These are phyloP conservation scores for Metarhizium rileyi DNA, from an alignment of 2,329 filamentous ascomycete species.

Conservation along the genomic window DNA sequence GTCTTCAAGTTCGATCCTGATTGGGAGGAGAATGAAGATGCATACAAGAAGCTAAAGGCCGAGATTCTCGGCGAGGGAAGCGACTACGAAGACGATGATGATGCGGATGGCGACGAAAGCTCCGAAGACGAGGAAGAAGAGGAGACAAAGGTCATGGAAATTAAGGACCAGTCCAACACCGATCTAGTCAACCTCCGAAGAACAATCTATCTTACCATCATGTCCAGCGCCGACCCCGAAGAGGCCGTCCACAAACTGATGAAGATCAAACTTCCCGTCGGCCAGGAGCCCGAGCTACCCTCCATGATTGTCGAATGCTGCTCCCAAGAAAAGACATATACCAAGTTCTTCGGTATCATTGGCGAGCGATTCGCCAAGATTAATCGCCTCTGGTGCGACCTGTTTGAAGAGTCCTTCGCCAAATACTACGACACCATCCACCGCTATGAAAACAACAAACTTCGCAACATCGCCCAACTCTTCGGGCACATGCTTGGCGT, in stretches of 20 bases:
- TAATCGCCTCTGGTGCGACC: constrained; percentile 85
- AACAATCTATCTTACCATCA: constrained; percentile 95
- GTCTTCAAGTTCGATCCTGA: constrained; percentile 91
- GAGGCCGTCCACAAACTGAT: constrained; percentile 97
- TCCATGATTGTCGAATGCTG: constrained; percentile 98
- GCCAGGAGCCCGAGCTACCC: constrained; percentile 80
- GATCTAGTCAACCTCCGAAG: constrained; percentile 87
- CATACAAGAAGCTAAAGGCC: constrained; percentile 82
- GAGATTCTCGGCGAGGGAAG: constrained; percentile 94
- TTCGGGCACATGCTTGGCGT: constrained; percentile 86
- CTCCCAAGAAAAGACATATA: constrained; percentile 92
- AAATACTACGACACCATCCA: constrained; percentile 98
- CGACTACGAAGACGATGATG: constrained; percentile 59
- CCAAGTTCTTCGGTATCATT: constrained; percentile 92
- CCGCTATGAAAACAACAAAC: constrained; percentile 87
- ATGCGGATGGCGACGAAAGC: constrained; percentile 52
- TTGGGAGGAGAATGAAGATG: constrained; percentile 83
- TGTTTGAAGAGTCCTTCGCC: constrained; percentile 82
- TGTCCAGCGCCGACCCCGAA: constrained; percentile 92
- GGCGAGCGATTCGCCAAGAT: constrained; percentile 93
- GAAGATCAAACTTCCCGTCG: constrained; percentile 79
- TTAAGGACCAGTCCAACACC: constrained; percentile 95
- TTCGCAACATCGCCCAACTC: constrained; percentile 90
- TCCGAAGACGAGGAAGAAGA: constrained; percentile 66
- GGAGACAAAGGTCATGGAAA: constrained; percentile 78